Evolutionary conservation across 2,329 filamentous ascomycete genomes (phyloP), one percentile per base, ranked within the genome.

Genomic region (Alternaria gansuensis): DNA sequence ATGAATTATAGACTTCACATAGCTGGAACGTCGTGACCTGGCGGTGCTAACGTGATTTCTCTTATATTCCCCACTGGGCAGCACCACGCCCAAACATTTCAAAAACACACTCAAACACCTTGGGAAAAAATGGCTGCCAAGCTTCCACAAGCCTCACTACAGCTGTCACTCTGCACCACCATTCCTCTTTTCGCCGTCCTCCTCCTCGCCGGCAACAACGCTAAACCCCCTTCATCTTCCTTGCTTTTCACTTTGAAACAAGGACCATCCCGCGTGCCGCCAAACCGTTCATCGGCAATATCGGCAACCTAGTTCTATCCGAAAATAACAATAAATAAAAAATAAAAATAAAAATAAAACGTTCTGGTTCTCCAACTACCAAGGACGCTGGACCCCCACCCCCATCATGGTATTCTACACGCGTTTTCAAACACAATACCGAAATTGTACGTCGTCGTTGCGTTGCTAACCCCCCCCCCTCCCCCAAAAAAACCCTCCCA

Each of bases 201-300:
- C 23, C n/a, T 17, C 28, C 31, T 7, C 44, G 17, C 44, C 29
- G 31, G 13, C 21, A 34, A 3, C 44, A 34, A 36, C 44, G 44
- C 44, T 48, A 48, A 48, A n/a, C 44, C 44, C 23, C 44, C 24
- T 48, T 48, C 44, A 11, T 24, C 31, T 8, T 36, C 13, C 21
- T n/a, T 14, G 37, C 37, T 21, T 17, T 17, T 40, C 36, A 26
- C 44, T 48, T 48, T 36, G 34, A 24, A 48, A 48, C 44, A 36
- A 48, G 44, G 44, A 48, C 44, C 44, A 48, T 48, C 44, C 44
- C 44, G 44, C 44, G n/a, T 24, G 44, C 44, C 44, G 44, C 48
- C 34, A 39, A 50, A 50, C 48, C 48, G 48, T 50, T 50, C 48
- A 39, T 50, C 48, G 48, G 48, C 48, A 50, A 39, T 39, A 39